These are phyloP conservation scores for Erythrophleum fordii DNA, from an alignment of 306 rosid genomes.

Conservation along the genomic window DNA sequence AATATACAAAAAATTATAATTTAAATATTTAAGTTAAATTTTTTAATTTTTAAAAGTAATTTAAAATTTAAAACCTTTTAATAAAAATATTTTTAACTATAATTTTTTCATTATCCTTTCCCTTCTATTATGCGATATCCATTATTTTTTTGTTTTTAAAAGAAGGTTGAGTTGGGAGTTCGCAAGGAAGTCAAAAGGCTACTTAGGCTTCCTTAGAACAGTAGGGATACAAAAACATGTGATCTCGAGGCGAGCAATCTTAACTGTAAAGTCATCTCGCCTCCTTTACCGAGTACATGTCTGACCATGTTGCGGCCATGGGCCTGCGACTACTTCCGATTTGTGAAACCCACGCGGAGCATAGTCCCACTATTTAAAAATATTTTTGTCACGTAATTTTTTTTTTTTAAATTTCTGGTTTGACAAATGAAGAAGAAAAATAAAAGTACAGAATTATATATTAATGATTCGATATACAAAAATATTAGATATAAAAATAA, in stretches of 20 bases:
- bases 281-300: neutral
- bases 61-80: too few species aligned
- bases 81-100: too few species aligned
- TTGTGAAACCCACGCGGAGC: neutral
- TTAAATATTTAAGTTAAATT: too few species aligned
- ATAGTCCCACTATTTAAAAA: neutral
- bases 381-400: neutral
- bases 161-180: neutral
- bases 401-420: too few species aligned
- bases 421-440: neutral
- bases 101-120: too few species aligned
- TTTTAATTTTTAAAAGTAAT: too few species aligned
- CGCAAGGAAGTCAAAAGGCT: constrained; percentile 19
- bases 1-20: too few species aligned
- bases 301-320: constrained; percentile 9
- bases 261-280: constrained; percentile 23
- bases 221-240: constrained; percentile 25
- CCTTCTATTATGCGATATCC: too few species aligned
- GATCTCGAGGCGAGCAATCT: constrained; percentile 21
- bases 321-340: neutral
- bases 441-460: too few species aligned
- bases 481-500: too few species aligned
- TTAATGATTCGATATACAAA: too few species aligned
- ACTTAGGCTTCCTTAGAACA: constrained; percentile 34
- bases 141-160: neutral